Evolutionary conservation across 2,329 filamentous ascomycete species (phyloP).

Genomic region (Aspergillus sp.): DNA sequence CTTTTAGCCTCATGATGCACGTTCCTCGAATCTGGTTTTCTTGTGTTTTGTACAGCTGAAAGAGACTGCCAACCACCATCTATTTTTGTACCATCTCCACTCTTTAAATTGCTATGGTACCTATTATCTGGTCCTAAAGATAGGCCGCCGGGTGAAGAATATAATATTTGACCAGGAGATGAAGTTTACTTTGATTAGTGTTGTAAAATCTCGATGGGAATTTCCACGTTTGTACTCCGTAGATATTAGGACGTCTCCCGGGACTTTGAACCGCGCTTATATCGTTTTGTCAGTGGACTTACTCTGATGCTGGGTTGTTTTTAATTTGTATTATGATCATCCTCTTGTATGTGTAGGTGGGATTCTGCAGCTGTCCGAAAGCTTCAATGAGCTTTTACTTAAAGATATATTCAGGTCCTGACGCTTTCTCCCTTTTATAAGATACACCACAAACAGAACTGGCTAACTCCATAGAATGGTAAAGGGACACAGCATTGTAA

Average conservation of each 20-base stretch:
- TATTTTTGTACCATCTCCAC: conserved; percentile 2
- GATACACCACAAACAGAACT: conserved; percentile 13
- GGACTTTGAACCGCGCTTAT: no score
- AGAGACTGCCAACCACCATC: conserved; percentile 4
- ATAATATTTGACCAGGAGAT: conserved; percentile 6
- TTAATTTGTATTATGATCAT: no score
- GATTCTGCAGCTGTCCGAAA: no score
- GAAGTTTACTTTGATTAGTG: not conserved
- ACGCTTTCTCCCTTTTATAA: no score
- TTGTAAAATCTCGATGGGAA: no score
- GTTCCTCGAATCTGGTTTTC: not conserved
- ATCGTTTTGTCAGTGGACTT: no score
- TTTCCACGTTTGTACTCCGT: no score
- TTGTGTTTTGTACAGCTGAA: conserved; percentile 1
- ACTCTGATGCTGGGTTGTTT: no score
- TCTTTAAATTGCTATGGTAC: conserved; percentile 7
- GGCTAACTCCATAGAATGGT: not conserved
- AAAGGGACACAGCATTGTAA: not conserved
- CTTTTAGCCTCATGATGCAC: not conserved
- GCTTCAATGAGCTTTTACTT: no score
- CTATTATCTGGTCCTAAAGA: not conserved
- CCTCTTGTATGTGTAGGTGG: no score
- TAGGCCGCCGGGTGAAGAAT: conserved; percentile 7
- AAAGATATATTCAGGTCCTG: no score
- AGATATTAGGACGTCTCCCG: no score